Base-by-base conservation (phyloP, 306 rosid species). In the Lupinus albus region DNA sequence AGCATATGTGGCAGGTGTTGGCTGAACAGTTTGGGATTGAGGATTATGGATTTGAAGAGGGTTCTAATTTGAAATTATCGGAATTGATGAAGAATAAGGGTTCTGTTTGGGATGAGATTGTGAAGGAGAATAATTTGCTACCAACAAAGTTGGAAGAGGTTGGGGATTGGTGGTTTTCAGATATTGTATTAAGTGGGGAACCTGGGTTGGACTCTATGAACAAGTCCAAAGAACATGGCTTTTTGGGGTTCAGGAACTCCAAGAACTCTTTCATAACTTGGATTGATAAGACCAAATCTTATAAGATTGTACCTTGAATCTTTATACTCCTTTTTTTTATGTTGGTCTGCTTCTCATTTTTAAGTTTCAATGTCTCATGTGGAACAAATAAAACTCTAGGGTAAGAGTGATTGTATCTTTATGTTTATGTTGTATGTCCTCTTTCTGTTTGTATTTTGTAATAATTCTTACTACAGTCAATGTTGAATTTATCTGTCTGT, bases 191-290 rank as follows among this genome's bases (percentile, higher is more conserved):
- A 1, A 38, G 78, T 6, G 63, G 1, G 7, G 73, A 13, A 0
- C 70, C 54, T 0, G 0, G 21, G 20, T 15, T 84, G 10, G 87
- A 78, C 16, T 74, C 78, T 56, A 80, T 86, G 92, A 89, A 84
- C 76, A 84, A 86, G 77, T 67, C 89, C 8, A 86, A 86, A 50
- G 85, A 86, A 15, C 90, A 86, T 67, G 92, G 96, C 0, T 89
- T 84, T 64, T 61, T 82, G 68, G 92, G 96, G 1, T 89, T 86
- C 63, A 80, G 92, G 53, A 89, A 89, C 81, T 82, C 88, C n/a
- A 80, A 74, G 77, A 84, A 79, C 30, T 86, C 90, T 0, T 71
- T 86, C 10, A 25, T 82, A 2, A 41, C 62, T 52, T 89, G 90
- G 92, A 80, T 86, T n/a, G 85, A 86, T 13, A 86, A 82, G 75